Evolutionary conservation across 2,329 filamentous ascomycete species (phyloP).

Genomic region (Colletotrichum karsti): DNA sequence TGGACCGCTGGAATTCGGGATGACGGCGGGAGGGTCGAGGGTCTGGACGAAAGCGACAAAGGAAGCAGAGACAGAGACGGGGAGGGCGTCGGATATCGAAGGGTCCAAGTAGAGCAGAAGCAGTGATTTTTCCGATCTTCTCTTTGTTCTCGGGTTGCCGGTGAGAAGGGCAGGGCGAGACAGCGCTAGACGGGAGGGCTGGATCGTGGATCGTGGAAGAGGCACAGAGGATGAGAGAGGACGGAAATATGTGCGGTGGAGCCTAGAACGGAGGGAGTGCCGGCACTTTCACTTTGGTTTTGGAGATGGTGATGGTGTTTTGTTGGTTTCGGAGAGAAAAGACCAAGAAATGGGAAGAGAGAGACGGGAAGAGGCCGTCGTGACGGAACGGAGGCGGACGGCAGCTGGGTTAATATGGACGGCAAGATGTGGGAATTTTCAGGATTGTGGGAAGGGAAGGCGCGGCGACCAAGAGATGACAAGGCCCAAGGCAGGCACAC

Average conservation of each 20-base stretch:
- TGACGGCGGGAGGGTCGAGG: conserved; percentile 2
- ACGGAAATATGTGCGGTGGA: background rate
- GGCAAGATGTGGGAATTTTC: conserved; percentile 9
- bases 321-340: background rate
- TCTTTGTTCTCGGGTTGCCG: background rate
- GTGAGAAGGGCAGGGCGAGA: conserved; percentile 15
- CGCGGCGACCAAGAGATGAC: no score
- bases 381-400: conserved; percentile 14
- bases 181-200: conserved; percentile 21
- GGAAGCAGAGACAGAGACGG: background rate
- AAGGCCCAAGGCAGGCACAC: background rate
- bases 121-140: conserved; percentile 1
- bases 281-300: background rate
- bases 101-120: conserved; percentile 12
- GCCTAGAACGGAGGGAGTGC: background rate
- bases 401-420: conserved; percentile 27
- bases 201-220: conserved; percentile 6
- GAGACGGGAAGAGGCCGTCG: conserved; percentile 1
- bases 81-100: conserved; percentile 10
- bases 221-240: background rate
- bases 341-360: background rate
- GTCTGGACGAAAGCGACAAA: conserved; percentile 25
- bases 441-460: conserved; percentile 1
- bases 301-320: background rate
- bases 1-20: conserved; percentile 12